Percentiles rank a stretch among this genome's conserved stretches.
Conservation (phyloP, 345 rosid species). For the Rubroshorea leprosula region DNA sequence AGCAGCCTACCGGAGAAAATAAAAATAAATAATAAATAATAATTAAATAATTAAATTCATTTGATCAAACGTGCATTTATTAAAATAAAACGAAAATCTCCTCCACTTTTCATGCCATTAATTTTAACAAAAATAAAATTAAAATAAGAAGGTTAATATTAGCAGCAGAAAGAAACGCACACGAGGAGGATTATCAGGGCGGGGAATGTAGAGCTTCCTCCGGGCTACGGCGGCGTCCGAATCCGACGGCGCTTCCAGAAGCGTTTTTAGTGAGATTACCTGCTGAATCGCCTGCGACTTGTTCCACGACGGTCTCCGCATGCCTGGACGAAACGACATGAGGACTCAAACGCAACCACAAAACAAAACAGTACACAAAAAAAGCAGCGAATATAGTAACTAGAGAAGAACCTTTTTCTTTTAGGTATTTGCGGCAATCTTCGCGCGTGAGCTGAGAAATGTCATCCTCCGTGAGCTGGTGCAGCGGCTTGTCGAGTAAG, state of each 20-base stretch:
- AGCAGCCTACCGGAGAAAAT: slow-evolving; percentile 31
- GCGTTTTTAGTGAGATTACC: slow-evolving; percentile 40
- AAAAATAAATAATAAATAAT: not conserved
- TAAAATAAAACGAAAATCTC: slow-evolving; percentile 1
- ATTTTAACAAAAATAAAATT: not conserved
- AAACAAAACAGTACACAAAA: not conserved
- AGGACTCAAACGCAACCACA: slow-evolving; percentile 5
- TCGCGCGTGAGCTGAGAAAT: slow-evolving; percentile 53
- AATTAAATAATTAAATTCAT: slow-evolving; percentile 1
- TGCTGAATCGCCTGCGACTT: slow-evolving; percentile 57
- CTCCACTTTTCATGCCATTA: slow-evolving; percentile 8
- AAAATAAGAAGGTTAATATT: not conserved
- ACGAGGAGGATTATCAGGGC: slow-evolving; percentile 13
- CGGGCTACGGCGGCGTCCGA: slow-evolving; percentile 23
- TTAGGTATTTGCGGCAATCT: slow-evolving; percentile 51
- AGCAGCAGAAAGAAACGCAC: slow-evolving; percentile 14
- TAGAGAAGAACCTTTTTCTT: slow-evolving; percentile 28
- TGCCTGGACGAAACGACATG: slow-evolving; percentile 25
- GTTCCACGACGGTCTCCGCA: slow-evolving; percentile 55
- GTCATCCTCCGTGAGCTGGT: slow-evolving; percentile 43
- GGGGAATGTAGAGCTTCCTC: slow-evolving; percentile 23
- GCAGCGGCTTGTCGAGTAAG: slow-evolving; percentile 35
- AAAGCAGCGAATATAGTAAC: not conserved
- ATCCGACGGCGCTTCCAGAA: slow-evolving; percentile 33
- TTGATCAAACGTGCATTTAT: slow-evolving; percentile 8